Base-by-base conservation (phyloP, 148 eudicot species). In the Silene conica region DNA sequence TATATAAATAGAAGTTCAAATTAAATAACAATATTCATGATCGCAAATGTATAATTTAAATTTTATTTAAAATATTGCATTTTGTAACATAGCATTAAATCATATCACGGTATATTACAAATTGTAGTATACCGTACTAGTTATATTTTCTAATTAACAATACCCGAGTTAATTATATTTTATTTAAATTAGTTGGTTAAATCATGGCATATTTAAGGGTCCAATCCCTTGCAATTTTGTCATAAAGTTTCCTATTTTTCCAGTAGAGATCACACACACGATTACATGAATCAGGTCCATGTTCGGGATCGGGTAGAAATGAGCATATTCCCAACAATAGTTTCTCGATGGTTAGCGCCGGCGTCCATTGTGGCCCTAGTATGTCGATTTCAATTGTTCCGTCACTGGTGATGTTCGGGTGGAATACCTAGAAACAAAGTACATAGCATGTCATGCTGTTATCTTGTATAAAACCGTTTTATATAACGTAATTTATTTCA, bases 181-280 rank as follows among this genome's bases (percentile, higher is more conserved):
- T 3, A 1, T 34, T 34, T 6, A 34, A 3, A 34, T 34, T 34
- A 34, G 41, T 34, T 34, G 41, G 5, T 34, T 5, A 34, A 70
- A 31, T 41, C 65, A 71, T 77, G 11, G 80, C 76, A 72, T 77
- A 72, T 77, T 77, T 72, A 57, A 15, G 22, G 26, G 80, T 77
- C 80, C 76, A 77, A 21, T 72, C 76, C 28, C 66, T 71, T 14
- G 80, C 80, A 56, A 64, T 72, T 21, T 65, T 41, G 21, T 77
- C 28, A 65, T 72, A 77, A n/a, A 20, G 48, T 8, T 77, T 72
- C 18, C 71, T 65, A 52, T 72, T 52, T 0, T 72, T 71, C 70
- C 75, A 77, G 63, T 55, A 77, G 46, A 71, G 80, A 64, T 72
- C 48, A n/a, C 72, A 71, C 4, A 71, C 68, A 3, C 28, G 14